Conservation (phyloP, 2,329 filamentous ascomycete genomes). For the Elsinoe fawcettii region DNA sequence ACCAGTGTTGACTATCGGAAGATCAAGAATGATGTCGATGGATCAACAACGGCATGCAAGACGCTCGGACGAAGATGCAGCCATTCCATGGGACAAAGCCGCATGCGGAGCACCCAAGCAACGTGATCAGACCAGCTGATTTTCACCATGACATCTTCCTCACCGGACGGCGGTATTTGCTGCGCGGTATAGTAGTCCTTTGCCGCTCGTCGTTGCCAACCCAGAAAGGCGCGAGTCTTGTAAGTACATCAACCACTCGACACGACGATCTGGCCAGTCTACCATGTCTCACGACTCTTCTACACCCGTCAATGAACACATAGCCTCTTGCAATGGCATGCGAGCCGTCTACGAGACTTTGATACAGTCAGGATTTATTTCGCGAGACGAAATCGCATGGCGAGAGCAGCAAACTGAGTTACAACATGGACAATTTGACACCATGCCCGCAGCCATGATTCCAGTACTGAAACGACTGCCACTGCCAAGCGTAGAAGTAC, state of each 20-base stretch:
- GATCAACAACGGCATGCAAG: constrained; percentile 4
- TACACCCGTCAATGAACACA: too few species aligned
- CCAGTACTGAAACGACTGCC: background rate
- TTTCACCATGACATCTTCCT: background rate
- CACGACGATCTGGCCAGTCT: too few species aligned
- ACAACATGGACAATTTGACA: background rate
- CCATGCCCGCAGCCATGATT: background rate
- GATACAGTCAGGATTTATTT: background rate
- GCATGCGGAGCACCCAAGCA: background rate
- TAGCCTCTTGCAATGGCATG: background rate
- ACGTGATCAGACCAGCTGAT: background rate
- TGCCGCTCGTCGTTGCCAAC: too few species aligned
- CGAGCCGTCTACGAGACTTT: background rate
- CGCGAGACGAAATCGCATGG: background rate
- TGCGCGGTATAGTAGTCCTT: too few species aligned
- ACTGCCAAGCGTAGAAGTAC: background rate
- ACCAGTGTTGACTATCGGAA: background rate
- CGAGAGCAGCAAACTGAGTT: background rate
- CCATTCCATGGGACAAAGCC: constrained; percentile 1
- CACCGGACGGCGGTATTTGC: too few species aligned
- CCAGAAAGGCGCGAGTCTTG: too few species aligned
- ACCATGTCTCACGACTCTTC: too few species aligned
- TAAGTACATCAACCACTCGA: too few species aligned
- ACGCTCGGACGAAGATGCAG: constrained; percentile 1
- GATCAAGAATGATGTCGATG: background rate